These are phyloP conservation scores for Debaryomyces prosopidis DNA, from an alignment of 805 yeast genomes.

Conservation along the genomic window DNA sequence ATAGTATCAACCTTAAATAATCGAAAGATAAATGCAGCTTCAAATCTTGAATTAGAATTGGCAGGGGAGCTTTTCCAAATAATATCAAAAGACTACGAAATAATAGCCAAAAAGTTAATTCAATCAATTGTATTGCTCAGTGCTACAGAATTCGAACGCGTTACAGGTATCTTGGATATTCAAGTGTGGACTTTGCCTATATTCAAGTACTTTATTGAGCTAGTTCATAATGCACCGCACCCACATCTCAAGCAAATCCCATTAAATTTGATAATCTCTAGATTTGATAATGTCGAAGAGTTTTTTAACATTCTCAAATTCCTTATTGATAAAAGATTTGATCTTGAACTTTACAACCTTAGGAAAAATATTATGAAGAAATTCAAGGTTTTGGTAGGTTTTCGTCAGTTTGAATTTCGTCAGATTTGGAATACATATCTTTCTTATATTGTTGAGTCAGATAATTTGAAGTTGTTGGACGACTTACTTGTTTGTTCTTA, in stretches of 20 bases:
- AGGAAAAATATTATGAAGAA: conserved; percentile 15
- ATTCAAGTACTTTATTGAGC: conserved; percentile 30
- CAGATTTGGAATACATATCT: conserved; percentile 21
- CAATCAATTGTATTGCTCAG: conserved; percentile 33
- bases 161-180: conserved; percentile 20
- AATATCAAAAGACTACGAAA: conserved; percentile 17
- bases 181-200: conserved; percentile 29
- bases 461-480: conserved; percentile 19
- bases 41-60: conserved; percentile 16
- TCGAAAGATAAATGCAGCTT: conserved; percentile 16
- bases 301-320: conserved; percentile 21
- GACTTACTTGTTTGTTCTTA: conserved; percentile 3
- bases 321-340: conserved; percentile 24
- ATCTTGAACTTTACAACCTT: conserved; percentile 24
- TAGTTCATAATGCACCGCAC: conserved; percentile 38
- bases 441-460: conserved; percentile 8
- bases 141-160: conserved; percentile 23
- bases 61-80: conserved; percentile 19
- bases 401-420: conserved; percentile 13
- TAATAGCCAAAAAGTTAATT: conserved; percentile 32
- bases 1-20: conserved; percentile 17
- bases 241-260: conserved; percentile 26
- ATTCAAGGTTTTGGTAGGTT: conserved; percentile 10
- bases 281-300: conserved; percentile 14
- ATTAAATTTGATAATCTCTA: conserved; percentile 16